Evolutionary conservation across 2,329 filamentous ascomycete genomes (phyloP), one percentile per base, ranked within the genome.

Genomic region (Metarhizium brunneum): DNA sequence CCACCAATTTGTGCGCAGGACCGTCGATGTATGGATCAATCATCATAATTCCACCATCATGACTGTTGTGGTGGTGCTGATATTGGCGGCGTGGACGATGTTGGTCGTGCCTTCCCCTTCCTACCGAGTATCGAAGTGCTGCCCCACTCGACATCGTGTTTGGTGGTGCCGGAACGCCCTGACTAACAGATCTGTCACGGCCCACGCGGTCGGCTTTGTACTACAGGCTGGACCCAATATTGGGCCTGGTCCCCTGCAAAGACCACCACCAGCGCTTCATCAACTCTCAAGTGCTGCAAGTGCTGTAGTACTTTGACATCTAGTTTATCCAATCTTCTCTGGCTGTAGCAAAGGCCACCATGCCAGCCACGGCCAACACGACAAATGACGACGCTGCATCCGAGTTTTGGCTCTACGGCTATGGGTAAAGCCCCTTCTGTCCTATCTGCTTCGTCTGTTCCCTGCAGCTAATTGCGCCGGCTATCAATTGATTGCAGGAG

Each of bases 361-460:
- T 50, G 50, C 29, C 53, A 36, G 48, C 48, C 52, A 16, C 47
- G 16, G 36, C 47, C 47, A 36, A 52, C 54, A 29, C 63, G 64
- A 63, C 63, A 60, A 40, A 54, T 35, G 47, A 51, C 11, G 51
- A 51, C 13, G 36, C 40, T 30, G 13, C 40, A 32, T 76, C 81
- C 40, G 89, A 95, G 67, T 91, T 97, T 65, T 99, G 94, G 94
- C 78, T 99, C 49, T 97, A 96, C 71, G 94, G 94, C 59, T 99
- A 97, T 68, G 94, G 92, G 92, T 96, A 76, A 62, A 62, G 79
- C 52, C 50, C 30, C 29, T 20, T 18, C 36, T 38, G 47, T 52
- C 10, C 11, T n/a, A 49, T 29, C 35, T 50, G 57, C 42, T 52
- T 42, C 51, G 36, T 35, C 32, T 35, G 55, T 47, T 58, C 53